Evolutionary conservation across 345 rosid genomes (phyloP).

Genomic region (rapeseed (Brassica napus)): DNA sequence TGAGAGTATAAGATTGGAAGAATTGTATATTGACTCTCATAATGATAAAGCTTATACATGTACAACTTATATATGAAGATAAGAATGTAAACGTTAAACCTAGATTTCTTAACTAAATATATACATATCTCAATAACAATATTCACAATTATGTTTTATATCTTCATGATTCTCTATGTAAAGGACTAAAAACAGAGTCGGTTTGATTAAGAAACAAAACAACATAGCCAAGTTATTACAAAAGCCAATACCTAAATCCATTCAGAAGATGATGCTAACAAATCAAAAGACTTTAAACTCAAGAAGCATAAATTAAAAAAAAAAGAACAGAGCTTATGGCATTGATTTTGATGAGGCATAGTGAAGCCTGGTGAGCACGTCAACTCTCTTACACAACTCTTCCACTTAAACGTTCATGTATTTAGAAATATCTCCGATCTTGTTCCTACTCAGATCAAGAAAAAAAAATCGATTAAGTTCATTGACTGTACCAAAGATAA

Average conservation of each 20-base stretch:
- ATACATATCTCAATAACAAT: no score
- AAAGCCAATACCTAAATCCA: constrained; percentile 7
- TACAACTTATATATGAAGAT: no score
- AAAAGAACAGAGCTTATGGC: constrained; percentile 6
- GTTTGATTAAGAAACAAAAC: constrained; percentile 16
- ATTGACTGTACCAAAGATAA: constrained; percentile 80
- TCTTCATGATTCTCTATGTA: no score
- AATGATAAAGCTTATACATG: no score
- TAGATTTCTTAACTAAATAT: no score
- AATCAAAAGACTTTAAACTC: not conserved
- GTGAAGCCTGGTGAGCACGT: no score
- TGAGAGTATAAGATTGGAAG: no score
- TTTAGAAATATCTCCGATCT: constrained; percentile 82
- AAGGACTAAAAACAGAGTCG: not conserved
- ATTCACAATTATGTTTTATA: no score
- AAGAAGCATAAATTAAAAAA: not conserved
- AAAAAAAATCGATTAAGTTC: constrained; percentile 81
- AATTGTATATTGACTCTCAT: no score
- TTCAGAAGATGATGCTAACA: not conserved
- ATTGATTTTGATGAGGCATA: not conserved
- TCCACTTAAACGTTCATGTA: constrained; percentile 67
- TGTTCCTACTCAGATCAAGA: constrained; percentile 71
- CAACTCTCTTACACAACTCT: constrained; percentile 82
- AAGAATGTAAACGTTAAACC: no score
- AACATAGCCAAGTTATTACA: constrained; percentile 12